Conservation (phyloP, 352 stramenopile species). For the Discostella stelligera region DNA sequence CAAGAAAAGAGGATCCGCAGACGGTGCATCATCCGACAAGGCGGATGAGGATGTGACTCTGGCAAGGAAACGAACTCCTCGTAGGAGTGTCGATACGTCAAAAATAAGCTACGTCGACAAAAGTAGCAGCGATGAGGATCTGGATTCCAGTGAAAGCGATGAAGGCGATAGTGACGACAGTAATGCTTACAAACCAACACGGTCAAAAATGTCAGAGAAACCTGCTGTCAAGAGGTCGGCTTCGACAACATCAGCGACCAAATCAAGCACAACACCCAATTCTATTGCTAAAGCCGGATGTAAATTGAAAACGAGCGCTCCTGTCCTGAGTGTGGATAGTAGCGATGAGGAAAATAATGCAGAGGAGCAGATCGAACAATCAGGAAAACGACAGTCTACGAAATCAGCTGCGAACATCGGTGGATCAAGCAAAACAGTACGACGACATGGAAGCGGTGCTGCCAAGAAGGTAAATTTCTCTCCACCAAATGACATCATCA, state of each 20-base stretch:
- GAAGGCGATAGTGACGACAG: neutral
- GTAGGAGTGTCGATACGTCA: neutral
- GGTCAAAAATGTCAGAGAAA: neutral
- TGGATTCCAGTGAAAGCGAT: neutral
- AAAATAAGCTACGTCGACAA: constrained; percentile 13
- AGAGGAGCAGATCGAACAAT: neutral
- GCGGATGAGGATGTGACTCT: neutral
- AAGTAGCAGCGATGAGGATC: constrained; percentile 2
- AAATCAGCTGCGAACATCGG: neutral
- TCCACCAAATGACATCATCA: constrained; percentile 8
- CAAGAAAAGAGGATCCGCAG: constrained; percentile 9
- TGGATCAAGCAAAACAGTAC: constrained; percentile 3
- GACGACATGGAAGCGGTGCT: neutral
- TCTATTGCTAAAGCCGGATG: neutral
- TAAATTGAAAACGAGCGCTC: neutral
- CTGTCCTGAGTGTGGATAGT: neutral
- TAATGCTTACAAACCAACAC: neutral
- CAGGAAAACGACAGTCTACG: neutral
- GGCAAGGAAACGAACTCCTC: constrained; percentile 1
- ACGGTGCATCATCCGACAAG: neutral
- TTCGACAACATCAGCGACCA: constrained; percentile 11
- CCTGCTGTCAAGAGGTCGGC: neutral
- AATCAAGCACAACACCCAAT: constrained; percentile 13
- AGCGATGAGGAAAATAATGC: neutral
- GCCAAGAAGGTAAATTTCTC: constrained; percentile 2